Conservation (phyloP, 2,329 filamentous ascomycete genomes). For the Colletotrichum tofieldiae region DNA sequence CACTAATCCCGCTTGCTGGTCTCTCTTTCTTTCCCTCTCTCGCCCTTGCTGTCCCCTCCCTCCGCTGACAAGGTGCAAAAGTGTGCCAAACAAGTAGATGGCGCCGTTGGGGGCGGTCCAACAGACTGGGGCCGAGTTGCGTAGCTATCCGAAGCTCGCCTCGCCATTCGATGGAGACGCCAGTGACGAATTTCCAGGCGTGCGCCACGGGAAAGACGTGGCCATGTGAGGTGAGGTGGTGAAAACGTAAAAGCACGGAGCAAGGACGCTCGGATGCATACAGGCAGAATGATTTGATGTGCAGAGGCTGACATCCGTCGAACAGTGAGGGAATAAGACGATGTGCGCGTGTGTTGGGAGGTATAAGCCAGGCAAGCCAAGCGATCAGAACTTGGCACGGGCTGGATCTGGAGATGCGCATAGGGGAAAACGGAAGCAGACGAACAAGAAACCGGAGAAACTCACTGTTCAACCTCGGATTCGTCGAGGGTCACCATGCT, state of each 20-base stretch:
- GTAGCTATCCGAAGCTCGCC: slow-evolving; percentile 10
- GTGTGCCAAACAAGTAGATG: slow-evolving; percentile 2
- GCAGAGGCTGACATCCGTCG: slow-evolving; percentile 13
- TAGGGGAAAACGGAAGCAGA: slow-evolving; percentile 11
- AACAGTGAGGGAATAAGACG: slow-evolving; percentile 1
- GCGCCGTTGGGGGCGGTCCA: slow-evolving; percentile 20
- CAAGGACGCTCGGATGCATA: slow-evolving; percentile 30
- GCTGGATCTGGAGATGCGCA: not conserved
- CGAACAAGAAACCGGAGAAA: slow-evolving; percentile 7
- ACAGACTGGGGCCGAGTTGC: slow-evolving; percentile 12
- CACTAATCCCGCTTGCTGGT: slow-evolving; percentile 12
- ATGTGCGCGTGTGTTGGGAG: not conserved
- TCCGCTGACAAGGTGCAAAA: slow-evolving; percentile 3
- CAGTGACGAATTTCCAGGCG: not conserved
- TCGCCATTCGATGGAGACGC: slow-evolving; percentile 26
- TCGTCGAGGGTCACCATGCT: slow-evolving; percentile 28
- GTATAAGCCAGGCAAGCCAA: slow-evolving; percentile 11
- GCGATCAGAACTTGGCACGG: not conserved
- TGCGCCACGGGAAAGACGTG: slow-evolving; percentile 34
- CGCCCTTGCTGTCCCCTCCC: not conserved
- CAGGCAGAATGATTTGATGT: slow-evolving; percentile 2
- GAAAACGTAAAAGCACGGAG: slow-evolving; percentile 13
- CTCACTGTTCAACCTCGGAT: slow-evolving; percentile 21
- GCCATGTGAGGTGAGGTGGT: slow-evolving; percentile 30
- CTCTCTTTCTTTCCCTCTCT: not conserved